Evolutionary conservation across 2,329 filamentous ascomycete species (phyloP).

Genomic region (Orbilia ellipsospora): DNA sequence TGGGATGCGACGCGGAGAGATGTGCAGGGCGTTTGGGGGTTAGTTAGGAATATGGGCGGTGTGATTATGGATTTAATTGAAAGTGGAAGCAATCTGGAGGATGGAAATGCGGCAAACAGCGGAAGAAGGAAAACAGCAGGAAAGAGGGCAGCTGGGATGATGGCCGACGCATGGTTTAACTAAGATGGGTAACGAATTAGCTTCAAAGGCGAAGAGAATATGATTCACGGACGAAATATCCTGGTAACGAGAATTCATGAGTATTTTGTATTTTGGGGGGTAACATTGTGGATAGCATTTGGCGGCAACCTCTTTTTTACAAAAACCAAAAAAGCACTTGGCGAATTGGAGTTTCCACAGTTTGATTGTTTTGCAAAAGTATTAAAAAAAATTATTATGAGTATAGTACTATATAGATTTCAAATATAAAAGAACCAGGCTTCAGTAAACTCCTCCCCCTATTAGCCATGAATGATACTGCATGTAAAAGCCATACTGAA

Average conservation of each 20-base stretch:
- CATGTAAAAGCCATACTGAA: not conserved
- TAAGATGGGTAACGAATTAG: not conserved
- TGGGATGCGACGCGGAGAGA: constrained; percentile 44
- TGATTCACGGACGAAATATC: no score
- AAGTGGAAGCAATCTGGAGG: constrained; percentile 44
- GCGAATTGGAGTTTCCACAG: constrained; percentile 24
- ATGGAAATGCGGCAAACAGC: constrained; percentile 31
- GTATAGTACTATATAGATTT: no score
- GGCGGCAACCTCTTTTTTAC: not conserved
- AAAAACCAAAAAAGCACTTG: not conserved
- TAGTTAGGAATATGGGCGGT: constrained; percentile 37
- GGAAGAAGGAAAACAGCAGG: constrained; percentile 38
- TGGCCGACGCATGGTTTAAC: constrained; percentile 6
- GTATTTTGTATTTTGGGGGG: not conserved
- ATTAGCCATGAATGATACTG: not conserved
- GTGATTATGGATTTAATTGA: constrained; percentile 45
- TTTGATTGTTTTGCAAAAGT: no score
- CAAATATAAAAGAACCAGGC: no score
- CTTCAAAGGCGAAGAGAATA: not conserved
- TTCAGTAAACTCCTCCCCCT: constrained; percentile 5
- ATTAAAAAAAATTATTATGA: no score
- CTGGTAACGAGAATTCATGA: no score
- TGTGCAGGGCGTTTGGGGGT: constrained; percentile 43
- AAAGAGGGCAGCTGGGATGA: constrained; percentile 26
- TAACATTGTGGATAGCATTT: not conserved